Evolutionary conservation across 768 basidiomycete genomes (phyloP).

Genomic region (Trametes elegans): DNA sequence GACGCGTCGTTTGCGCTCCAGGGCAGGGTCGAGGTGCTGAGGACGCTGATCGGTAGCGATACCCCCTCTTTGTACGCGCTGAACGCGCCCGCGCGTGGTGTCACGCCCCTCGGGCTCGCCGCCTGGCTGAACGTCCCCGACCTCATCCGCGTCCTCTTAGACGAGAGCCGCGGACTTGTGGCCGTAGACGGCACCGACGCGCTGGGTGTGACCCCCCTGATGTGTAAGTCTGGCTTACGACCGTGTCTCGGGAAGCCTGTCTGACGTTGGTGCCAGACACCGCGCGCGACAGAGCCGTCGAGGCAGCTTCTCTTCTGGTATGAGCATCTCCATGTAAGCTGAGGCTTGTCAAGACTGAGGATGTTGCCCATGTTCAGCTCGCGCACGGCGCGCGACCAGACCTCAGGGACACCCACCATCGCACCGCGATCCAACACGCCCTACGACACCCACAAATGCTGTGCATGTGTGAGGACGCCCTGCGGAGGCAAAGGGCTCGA

Average conservation of each 20-base stretch:
- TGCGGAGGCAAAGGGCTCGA: constrained; percentile 59
- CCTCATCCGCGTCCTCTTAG: constrained; percentile 61
- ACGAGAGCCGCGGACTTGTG: constrained; percentile 57
- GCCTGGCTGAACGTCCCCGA: constrained; percentile 70
- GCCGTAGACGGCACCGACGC: constrained; percentile 73
- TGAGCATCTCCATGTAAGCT: constrained; percentile 24
- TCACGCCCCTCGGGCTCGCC: constrained; percentile 75
- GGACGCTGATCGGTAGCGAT: constrained; percentile 50
- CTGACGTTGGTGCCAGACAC: constrained; percentile 50
- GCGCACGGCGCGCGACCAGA: constrained; percentile 72
- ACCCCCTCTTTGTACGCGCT: constrained; percentile 66
- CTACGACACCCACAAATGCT: constrained; percentile 59
- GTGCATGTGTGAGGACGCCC: constrained; percentile 66
- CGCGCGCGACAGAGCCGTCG: constrained; percentile 65
- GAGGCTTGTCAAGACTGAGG: background rate
- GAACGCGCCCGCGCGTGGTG: constrained; percentile 76
- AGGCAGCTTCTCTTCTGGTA: constrained; percentile 68
- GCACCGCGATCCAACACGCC: constrained; percentile 70
- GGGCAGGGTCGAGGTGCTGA: constrained; percentile 56
- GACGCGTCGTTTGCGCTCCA: constrained; percentile 66
- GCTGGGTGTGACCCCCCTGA: constrained; percentile 75
- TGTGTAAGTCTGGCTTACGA: constrained; percentile 57
- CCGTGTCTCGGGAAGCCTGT: background rate
- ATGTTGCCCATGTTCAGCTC: constrained; percentile 40
- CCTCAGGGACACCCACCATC: constrained; percentile 67